A percentile compares a stretch with the other conserved stretches of the same genome.
Conservation (phyloP, 179 eudicot species). For the Gypsophila paniculata region DNA sequence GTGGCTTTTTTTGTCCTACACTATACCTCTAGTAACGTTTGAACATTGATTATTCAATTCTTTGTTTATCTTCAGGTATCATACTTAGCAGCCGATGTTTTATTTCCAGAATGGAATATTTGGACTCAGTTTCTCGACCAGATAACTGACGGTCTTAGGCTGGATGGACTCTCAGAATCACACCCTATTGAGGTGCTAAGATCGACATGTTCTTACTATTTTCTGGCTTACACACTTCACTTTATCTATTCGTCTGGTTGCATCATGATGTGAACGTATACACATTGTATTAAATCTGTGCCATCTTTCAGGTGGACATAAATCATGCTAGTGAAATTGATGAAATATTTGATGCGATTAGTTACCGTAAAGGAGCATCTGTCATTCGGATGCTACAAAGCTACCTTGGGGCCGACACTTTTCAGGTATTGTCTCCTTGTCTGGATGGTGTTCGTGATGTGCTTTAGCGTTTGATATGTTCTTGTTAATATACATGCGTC, state of each 20-base stretch:
- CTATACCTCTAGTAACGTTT: neutral
- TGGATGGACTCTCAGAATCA: conserved; percentile 95
- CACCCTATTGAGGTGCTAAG: conserved; percentile 89
- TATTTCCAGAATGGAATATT: conserved; percentile 96
- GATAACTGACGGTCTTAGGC: conserved; percentile 80
- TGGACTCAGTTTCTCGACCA: conserved; percentile 98
- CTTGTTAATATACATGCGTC: too few relatives aligned
- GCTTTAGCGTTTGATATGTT: neutral
- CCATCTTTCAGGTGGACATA: conserved; percentile 67
- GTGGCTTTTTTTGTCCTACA: neutral
- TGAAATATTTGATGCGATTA: conserved; percentile 97
- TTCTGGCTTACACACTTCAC: neutral
- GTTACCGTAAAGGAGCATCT: conserved; percentile 95
- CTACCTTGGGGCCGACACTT: conserved; percentile 85
- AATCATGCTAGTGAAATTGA: conserved; percentile 93
- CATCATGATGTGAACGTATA: conserved; percentile 4
- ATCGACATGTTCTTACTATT: neutral
- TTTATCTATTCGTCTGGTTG: neutral
- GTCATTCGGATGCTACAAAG: conserved; percentile 94
- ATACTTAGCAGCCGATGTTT: conserved; percentile 78
- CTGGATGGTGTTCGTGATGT: neutral
- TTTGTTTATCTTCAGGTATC: conserved; percentile 54
- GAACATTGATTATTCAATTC: neutral
- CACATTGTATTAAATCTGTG: conserved; percentile 1
- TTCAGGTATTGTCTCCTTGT: conserved; percentile 54